These are phyloP conservation scores for Pseudonitzschia delicatissima DNA, from an alignment of 108 stramenopile genomes.

Conservation along the genomic window DNA sequence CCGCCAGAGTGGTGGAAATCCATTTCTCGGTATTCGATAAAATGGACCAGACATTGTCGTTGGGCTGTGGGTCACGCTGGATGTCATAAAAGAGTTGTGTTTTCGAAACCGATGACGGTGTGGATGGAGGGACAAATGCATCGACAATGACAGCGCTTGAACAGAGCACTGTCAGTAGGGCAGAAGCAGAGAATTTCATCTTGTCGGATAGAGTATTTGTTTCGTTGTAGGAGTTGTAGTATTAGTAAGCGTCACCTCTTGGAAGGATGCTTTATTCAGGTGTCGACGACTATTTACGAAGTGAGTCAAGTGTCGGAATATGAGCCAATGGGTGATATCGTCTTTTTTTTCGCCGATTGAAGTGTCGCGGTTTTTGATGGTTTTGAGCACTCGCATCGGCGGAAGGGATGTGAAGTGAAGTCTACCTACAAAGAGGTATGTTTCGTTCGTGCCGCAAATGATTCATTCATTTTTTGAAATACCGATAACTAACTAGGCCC, in stretches of 20 bases:
- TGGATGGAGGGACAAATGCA: not conserved
- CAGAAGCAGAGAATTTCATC: not conserved
- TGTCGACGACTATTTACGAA: not conserved
- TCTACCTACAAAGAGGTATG: no score
- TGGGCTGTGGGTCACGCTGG: conserved; percentile 25
- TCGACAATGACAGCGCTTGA: not conserved
- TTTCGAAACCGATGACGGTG: not conserved
- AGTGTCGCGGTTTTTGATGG: not conserved
- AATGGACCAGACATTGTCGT: conserved; percentile 59
- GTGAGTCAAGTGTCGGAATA: not conserved
- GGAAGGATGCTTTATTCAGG: not conserved
- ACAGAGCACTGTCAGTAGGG: no score
- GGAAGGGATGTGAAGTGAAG: not conserved
- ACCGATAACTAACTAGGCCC: no score
- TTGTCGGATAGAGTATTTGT: not conserved
- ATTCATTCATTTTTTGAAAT: no score
- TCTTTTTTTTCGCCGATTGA: not conserved
- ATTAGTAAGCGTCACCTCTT: not conserved
- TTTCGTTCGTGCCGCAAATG: no score
- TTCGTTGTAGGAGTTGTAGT: not conserved
- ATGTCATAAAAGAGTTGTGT: conserved; percentile 19
- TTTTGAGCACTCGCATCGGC: no score
- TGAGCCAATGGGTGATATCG: not conserved
- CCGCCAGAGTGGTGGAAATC: conserved; percentile 60
- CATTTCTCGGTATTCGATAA: conserved; percentile 74